Evolutionary conservation across 2,329 filamentous ascomycete genomes (phyloP).

Genomic region (Ophiostoma sp.): DNA sequence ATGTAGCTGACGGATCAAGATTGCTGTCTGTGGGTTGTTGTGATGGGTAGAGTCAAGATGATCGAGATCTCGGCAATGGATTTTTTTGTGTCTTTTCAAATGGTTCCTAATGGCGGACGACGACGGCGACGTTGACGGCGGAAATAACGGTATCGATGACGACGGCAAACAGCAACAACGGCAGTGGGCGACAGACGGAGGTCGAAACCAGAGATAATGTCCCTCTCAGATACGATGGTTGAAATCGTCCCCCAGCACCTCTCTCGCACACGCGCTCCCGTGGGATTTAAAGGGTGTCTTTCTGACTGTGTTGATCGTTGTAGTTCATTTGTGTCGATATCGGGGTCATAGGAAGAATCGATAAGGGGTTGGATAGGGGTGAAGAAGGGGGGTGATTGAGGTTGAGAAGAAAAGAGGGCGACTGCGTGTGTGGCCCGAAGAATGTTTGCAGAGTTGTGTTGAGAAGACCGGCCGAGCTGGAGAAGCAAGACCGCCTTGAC

Average conservation of each 20-base stretch:
- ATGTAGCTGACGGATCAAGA: constrained; percentile 28
- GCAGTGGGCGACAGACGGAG: constrained; percentile 28
- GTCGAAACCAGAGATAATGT: constrained; percentile 32
- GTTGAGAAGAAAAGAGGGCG: constrained; percentile 15
- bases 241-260: constrained; percentile 51
- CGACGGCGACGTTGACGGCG: constrained; percentile 28
- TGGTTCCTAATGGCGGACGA: constrained; percentile 21
- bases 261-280: constrained; percentile 60
- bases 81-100: neutral
- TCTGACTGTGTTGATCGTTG: constrained; percentile 45
- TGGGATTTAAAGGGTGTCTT: constrained; percentile 66
- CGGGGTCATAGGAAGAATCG: constrained; percentile 51
- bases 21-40: neutral
- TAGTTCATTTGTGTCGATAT: constrained; percentile 49
- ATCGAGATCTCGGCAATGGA: neutral
- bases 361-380: constrained; percentile 27
- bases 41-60: constrained; percentile 10
- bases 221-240: constrained; percentile 51
- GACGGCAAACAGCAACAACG: constrained; percentile 27
- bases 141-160: constrained; percentile 30
- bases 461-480: constrained; percentile 21
- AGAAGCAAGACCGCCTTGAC: constrained; percentile 22
- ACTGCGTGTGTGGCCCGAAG: constrained; percentile 20
- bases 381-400: constrained; percentile 14
- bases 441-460: constrained; percentile 16